phyloP scores from a whole-genome alignment of 192 early-diverging fungal species.

The Spizellomyces sp. region DNA sequence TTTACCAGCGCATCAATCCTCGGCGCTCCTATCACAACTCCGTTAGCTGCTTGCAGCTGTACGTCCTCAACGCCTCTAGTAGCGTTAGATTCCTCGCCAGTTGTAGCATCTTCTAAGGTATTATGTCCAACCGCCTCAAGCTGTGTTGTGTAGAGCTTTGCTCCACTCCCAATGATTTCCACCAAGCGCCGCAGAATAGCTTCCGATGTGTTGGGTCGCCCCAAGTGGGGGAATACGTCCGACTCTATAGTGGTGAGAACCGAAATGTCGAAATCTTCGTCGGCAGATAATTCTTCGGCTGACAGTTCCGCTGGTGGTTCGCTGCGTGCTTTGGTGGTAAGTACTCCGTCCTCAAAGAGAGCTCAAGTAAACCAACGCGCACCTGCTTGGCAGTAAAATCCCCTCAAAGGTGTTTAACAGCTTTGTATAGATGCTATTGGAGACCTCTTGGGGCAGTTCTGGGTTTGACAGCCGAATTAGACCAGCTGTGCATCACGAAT shows the following conservation, averaged over 20 bases:
- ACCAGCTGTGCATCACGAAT: slow-evolving; percentile 7
- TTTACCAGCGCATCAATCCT: too few relatives aligned
- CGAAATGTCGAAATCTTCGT: slow-evolving; percentile 76
- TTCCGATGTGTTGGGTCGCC: slow-evolving; percentile 62
- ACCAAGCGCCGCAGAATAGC: slow-evolving; percentile 57
- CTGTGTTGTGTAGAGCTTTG: slow-evolving; percentile 42
- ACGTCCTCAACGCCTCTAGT: too few relatives aligned
- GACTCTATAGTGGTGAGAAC: slow-evolving; percentile 64
- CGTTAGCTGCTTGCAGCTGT: too few relatives aligned
- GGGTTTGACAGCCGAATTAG: not conserved
- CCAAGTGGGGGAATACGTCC: slow-evolving; percentile 71
- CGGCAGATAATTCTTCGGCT: slow-evolving; percentile 63
- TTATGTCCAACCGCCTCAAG: slow-evolving; percentile 6
- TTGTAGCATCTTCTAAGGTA: not conserved
- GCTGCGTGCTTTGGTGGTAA: slow-evolving; percentile 17
- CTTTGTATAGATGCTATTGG: slow-evolving; percentile 52
- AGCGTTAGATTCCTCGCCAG: too few relatives aligned
- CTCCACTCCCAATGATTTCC: slow-evolving; percentile 59
- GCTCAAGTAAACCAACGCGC: slow-evolving; percentile 23
- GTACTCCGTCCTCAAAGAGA: not conserved
- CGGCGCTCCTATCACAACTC: too few relatives aligned
- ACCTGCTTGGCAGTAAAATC: slow-evolving; percentile 59
- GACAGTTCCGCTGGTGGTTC: slow-evolving; percentile 42
- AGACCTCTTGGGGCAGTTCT: slow-evolving; percentile 55
- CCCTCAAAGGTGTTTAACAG: slow-evolving; percentile 66